Percentiles rank a stretch among this genome's conserved stretches.
Evolutionary conservation across 768 basidiomycete genomes (phyloP).

Genomic region (Rossbeevera mucosa): DNA sequence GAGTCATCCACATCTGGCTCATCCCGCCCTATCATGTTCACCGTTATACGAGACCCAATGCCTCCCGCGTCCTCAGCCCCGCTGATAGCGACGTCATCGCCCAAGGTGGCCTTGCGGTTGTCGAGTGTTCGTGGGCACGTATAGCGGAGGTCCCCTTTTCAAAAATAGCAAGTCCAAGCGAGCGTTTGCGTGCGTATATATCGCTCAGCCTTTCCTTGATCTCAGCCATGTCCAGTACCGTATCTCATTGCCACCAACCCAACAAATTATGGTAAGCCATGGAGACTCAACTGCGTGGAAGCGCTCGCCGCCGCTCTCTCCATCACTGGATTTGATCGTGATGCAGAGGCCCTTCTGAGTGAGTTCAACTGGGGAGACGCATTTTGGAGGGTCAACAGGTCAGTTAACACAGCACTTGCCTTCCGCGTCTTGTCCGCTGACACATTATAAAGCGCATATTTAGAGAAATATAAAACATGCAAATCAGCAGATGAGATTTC

Average conservation of each 20-base stretch:
- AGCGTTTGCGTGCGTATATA: constrained; percentile 69
- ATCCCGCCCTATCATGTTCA: neutral
- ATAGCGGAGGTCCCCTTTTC: constrained; percentile 91
- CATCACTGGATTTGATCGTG: constrained; percentile 79
- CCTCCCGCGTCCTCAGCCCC: constrained; percentile 70
- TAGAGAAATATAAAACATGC: constrained; percentile 78
- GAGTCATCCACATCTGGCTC: constrained; percentile 31
- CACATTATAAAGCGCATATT: constrained; percentile 32
- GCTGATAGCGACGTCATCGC: constrained; percentile 78
- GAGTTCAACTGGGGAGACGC: constrained; percentile 90
- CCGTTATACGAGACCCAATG: constrained; percentile 66
- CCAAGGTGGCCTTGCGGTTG: constrained; percentile 82
- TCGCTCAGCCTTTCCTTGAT: neutral
- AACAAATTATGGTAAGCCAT: constrained; percentile 97
- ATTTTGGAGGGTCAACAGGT: constrained; percentile 86
- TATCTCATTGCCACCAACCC: constrained; percentile 95
- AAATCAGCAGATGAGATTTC: constrained; percentile 52
- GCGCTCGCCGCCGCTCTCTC: constrained; percentile 94
- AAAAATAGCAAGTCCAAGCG: constrained; percentile 91
- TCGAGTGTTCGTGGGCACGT: constrained; percentile 98
- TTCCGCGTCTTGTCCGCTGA: neutral
- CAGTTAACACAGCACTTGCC: neutral
- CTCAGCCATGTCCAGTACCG: constrained; percentile 56
- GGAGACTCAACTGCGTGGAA: constrained; percentile 93
- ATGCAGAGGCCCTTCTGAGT: constrained; percentile 72